phyloP scores from a whole-genome alignment of 164 flowering plant species.

The Berberis vulgaris region DNA sequence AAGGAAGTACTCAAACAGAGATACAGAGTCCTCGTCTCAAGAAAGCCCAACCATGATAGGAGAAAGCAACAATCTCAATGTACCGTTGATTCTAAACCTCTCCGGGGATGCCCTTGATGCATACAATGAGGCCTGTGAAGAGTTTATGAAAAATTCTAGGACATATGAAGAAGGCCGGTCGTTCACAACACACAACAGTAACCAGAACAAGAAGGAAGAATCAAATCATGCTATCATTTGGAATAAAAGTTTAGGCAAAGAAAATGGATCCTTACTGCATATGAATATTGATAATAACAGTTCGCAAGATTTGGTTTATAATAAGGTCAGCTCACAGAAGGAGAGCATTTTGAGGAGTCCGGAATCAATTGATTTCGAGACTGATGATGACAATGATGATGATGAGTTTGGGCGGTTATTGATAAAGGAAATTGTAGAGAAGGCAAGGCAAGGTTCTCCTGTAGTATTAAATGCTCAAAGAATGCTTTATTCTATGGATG shows the following conservation, averaged over 20 bases:
- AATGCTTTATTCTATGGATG: constrained; percentile 28
- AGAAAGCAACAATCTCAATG: constrained; percentile 8
- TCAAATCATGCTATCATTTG: constrained; percentile 2
- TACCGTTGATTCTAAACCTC: constrained; percentile 43
- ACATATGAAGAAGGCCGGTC: constrained; percentile 34
- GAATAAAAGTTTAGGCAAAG: constrained; percentile 1
- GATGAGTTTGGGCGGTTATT: constrained; percentile 32
- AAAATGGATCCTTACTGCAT: constrained; percentile 5
- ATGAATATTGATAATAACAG: too few relatives aligned
- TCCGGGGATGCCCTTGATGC: constrained; percentile 63
- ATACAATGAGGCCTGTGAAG: constrained; percentile 48
- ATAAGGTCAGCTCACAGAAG: too few relatives aligned
- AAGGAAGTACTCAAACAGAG: constrained; percentile 23
- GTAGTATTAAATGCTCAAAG: constrained; percentile 47
- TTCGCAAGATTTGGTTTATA: too few relatives aligned
- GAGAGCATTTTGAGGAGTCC: too few relatives aligned
- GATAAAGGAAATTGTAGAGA: constrained; percentile 62
- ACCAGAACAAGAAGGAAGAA: constrained; percentile 6
- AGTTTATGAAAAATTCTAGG: constrained; percentile 27
- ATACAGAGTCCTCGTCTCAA: constrained; percentile 18
- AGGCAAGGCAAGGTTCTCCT: constrained; percentile 52
- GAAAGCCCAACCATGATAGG: constrained; percentile 21
- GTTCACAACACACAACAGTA: constrained; percentile 1
- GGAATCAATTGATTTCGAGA: not conserved
- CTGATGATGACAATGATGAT: constrained; percentile 25